Evolutionary conservation across 805 yeast species (phyloP).

Genomic region (Deakozyma indianensis): DNA sequence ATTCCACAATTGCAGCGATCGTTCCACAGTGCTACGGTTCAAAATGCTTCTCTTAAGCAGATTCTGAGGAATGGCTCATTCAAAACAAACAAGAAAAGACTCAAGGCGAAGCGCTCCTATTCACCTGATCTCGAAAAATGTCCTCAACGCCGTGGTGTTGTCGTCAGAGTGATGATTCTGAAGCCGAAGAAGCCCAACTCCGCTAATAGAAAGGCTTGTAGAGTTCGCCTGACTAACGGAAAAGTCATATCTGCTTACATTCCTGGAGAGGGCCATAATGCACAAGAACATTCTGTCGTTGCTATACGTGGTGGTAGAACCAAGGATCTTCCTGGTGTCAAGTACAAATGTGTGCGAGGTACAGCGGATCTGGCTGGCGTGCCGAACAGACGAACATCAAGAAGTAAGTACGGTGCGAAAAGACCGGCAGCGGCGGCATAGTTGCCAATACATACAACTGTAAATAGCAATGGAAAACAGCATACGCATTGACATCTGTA

Average conservation of each 20-base stretch:
- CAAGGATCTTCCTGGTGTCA: conserved; percentile 97
- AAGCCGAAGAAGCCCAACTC: conserved; percentile 98
- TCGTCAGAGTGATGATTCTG: conserved; percentile 80
- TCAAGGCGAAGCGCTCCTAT: conserved; percentile 28
- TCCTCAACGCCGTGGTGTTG: conserved; percentile 90
- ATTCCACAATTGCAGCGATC: not conserved
- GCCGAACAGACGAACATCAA: conserved; percentile 76
- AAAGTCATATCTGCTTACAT: conserved; percentile 81
- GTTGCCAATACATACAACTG: not conserved
- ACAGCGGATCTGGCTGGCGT: conserved; percentile 89
- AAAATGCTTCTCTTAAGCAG: conserved; percentile 15
- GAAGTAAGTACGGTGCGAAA: conserved; percentile 91
- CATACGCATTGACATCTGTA: no score
- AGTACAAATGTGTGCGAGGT: conserved; percentile 87
- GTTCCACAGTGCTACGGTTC: not conserved
- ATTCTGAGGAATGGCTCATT: conserved; percentile 19
- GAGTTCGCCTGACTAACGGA: conserved; percentile 87
- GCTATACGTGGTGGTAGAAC: conserved; percentile 96
- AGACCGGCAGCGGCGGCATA: conserved; percentile 19
- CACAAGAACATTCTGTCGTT: conserved; percentile 95
- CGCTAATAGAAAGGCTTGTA: conserved; percentile 91
- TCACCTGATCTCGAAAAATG: conserved; percentile 74
- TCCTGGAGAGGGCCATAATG: conserved; percentile 96
- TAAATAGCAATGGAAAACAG: not conserved
- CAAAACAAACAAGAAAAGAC: conserved; percentile 19